Evolutionary conservation across 169 alveolate genomes (phyloP), one percentile per base, ranked within the genome.

Genomic region (Cryptosporidium sp.): DNA sequence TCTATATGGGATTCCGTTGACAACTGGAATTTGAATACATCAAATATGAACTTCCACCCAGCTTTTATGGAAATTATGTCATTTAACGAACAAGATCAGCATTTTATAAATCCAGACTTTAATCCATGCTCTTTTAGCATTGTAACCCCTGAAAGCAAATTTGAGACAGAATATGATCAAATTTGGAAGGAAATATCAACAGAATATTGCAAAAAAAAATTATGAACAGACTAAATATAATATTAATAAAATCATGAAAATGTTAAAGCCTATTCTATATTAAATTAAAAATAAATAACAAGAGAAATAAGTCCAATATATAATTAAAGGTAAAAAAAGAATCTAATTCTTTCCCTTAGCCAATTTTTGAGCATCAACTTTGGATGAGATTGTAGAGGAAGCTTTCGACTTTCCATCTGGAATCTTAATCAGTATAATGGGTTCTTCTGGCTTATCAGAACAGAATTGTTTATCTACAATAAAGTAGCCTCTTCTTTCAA

Each of bases 401-500:
- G 91, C 86, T 37, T 93, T 95, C 67, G 95, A 91, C 75, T 95
- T 96, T 16, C 99, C 97, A 92, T 96, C 99, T 52, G 99, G 99
- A 61, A 97, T 96, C 93, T 93, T 97, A 84, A 96, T 94, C 35
- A 98, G 91, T 48, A 91, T 94, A 62, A 93, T 61, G 9, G 94
- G 92, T 7, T 94, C 91, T 51, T 93, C 91, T 51, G 84, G 70
- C n/a, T 61, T 50, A 52, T 84, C 93, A 55, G 55, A 69, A 70
- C 37, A 80, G 84, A 69, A 91, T 29, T 50, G 48, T 86, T 92
- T 86, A 92, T 97, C 99, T 58, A 97, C 96, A 69, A 94, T 96
- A 96, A 96, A 97, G 92, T 95, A 98, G 1, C 99, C 99, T 93
- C 99, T 95, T 93, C 99, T 95, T 94, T 98, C 99, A 69, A 98